phyloP scores from a whole-genome alignment of 2,329 filamentous ascomycete species.

The Alternaria gaisen region DNA sequence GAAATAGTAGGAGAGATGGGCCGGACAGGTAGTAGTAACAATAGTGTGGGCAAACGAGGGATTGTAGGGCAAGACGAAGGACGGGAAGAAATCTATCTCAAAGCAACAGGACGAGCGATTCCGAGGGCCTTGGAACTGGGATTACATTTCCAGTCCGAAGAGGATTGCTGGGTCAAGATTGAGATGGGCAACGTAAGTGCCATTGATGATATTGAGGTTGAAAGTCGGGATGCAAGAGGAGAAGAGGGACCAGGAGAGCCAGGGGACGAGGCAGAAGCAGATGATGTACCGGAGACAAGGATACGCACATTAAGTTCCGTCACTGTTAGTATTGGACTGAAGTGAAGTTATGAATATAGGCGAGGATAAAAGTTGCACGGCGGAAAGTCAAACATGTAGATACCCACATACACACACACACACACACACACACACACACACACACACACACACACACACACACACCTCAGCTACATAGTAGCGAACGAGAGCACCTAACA shows the following conservation, averaged over 20 bases:
- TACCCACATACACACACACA: slow-evolving; percentile 1
- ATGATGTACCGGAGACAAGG: slow-evolving; percentile 53
- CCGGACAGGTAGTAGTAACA: slow-evolving; percentile 1
- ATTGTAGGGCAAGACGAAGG: slow-evolving; percentile 9
- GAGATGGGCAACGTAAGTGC: slow-evolving; percentile 70
- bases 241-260: slow-evolving; percentile 24
- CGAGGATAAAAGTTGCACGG: not conserved
- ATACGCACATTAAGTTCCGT: slow-evolving; percentile 48
- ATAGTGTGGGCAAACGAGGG: slow-evolving; percentile 1
- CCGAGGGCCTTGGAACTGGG: slow-evolving; percentile 69
- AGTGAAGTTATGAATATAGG: slow-evolving; percentile 18
- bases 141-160: slow-evolving; percentile 70
- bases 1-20: slow-evolving; percentile 36
- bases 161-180: slow-evolving; percentile 66
- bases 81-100: slow-evolving; percentile 63
- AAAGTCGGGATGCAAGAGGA: slow-evolving; percentile 3
- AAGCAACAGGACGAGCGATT: slow-evolving; percentile 74
- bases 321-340: slow-evolving; percentile 44
- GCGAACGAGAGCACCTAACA: not conserved
- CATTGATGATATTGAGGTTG: slow-evolving; percentile 70
- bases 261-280: slow-evolving; percentile 32
- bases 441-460: not conserved
- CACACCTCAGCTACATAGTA: slow-evolving; percentile 15
- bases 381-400: not conserved
- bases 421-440: not conserved